phyloP scores from a whole-genome alignment of 495 filamentous ascomycete genomes.

The Tuber melanosporum region DNA sequence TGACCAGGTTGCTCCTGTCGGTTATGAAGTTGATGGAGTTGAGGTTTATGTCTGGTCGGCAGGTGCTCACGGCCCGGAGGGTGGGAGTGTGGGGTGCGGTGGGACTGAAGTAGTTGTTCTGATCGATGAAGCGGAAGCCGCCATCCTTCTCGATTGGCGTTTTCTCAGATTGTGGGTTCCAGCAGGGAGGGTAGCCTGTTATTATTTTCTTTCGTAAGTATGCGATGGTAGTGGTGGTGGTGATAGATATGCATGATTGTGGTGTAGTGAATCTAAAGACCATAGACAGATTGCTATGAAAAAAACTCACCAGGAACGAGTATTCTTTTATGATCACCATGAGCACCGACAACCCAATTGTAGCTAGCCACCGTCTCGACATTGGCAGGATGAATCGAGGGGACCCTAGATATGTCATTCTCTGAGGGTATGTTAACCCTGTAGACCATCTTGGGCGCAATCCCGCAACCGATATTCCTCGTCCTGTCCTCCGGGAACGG shows the following conservation, averaged over 20 bases:
- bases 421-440: constrained; percentile 11
- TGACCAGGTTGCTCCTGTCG: constrained; percentile 28
- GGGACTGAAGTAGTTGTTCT: constrained; percentile 32
- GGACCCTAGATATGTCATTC: constrained; percentile 12
- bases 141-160: constrained; percentile 6
- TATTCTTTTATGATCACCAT: constrained; percentile 23
- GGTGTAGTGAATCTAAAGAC: background rate
- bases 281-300: background rate
- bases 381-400: constrained; percentile 18
- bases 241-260: background rate
- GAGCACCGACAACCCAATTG: constrained; percentile 30
- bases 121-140: constrained; percentile 32
- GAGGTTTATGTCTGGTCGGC: constrained; percentile 21
- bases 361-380: constrained; percentile 22
- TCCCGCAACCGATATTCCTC: constrained; percentile 11
- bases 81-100: constrained; percentile 23
- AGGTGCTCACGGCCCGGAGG: constrained; percentile 23
- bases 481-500: constrained; percentile 18
- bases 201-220: constrained; percentile 5
- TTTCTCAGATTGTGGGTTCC: constrained; percentile 16
- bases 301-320: constrained; percentile 25
- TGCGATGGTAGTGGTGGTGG: background rate
- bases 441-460: constrained; percentile 3
- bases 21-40: constrained; percentile 24
- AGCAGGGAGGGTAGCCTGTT: constrained; percentile 30